phyloP scores from a whole-genome alignment of 441 rosid genomes.

The Kokia cookei region DNA sequence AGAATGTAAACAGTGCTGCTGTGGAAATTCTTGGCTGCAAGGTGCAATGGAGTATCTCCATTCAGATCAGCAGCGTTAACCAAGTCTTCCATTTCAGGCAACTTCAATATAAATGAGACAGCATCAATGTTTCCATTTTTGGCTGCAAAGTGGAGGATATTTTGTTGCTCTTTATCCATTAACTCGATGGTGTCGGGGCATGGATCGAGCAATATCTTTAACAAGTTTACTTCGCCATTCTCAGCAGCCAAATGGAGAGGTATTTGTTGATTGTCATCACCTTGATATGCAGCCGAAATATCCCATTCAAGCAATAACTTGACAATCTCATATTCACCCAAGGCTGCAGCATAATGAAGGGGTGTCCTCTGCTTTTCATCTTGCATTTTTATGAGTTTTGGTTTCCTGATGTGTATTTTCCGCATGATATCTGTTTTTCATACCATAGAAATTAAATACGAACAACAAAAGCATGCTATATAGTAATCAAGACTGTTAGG shows the following conservation, averaged over 20 bases:
- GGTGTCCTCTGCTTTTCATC: neutral
- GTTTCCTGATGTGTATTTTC: neutral
- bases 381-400: neutral
- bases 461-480: neutral
- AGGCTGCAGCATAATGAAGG: constrained; percentile 12
- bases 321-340: neutral
- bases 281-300: neutral
- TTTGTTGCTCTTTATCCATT: neutral
- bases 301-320: neutral
- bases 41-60: constrained; percentile 22
- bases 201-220: neutral
- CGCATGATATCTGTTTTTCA: neutral
- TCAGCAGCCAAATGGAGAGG: constrained; percentile 19
- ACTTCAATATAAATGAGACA: constrained; percentile 1
- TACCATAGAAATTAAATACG: neutral
- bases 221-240: neutral
- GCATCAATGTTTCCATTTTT: neutral
- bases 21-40: constrained; percentile 3
- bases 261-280: neutral
- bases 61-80: neutral
- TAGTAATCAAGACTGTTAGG: neutral
- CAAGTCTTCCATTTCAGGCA: constrained; percentile 13
- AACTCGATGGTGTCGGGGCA: constrained; percentile 16
- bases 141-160: constrained; percentile 19
- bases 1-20: neutral